A percentile compares a stretch with the other conserved stretches of the same genome.
These are phyloP conservation scores for Leccinellum albellum DNA, from an alignment of 768 basidiomycete species.

Conservation along the genomic window DNA sequence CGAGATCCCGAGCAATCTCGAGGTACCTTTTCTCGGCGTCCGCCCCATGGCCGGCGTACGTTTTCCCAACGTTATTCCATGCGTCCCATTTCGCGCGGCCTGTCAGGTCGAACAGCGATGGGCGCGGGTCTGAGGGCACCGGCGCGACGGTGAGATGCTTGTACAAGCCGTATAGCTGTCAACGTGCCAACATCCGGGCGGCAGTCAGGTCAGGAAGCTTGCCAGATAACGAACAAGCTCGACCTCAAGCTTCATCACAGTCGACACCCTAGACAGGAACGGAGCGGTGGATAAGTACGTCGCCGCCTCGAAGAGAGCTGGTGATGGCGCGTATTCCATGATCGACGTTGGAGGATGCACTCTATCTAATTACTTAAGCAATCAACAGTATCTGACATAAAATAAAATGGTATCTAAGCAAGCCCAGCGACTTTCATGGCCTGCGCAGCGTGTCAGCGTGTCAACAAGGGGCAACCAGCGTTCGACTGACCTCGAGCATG, in stretches of 20 bases:
- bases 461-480: not conserved
- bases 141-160: constrained; percentile 64
- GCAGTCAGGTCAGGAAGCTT: constrained; percentile 15
- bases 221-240: constrained; percentile 16
- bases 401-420: constrained; percentile 39
- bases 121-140: constrained; percentile 54
- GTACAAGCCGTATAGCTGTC: constrained; percentile 82
- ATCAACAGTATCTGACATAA: constrained; percentile 6
- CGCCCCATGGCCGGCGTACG: constrained; percentile 37
- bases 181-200: constrained; percentile 21
- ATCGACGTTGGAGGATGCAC: not conserved
- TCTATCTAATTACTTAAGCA: constrained; percentile 38
- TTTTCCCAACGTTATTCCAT: constrained; percentile 55
- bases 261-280: constrained; percentile 53
- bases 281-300: constrained; percentile 57
- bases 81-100: constrained; percentile 88
- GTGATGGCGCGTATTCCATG: constrained; percentile 35
- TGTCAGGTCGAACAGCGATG: constrained; percentile 74
- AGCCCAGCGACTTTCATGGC: constrained; percentile 78
- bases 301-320: constrained; percentile 56
- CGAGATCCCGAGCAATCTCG: constrained; percentile 61
- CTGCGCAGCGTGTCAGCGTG: constrained; percentile 34
- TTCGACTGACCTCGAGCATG: constrained; percentile 75
- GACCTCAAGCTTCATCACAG: constrained; percentile 74
- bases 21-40: constrained; percentile 66